Evolutionary conservation across 768 basidiomycete genomes (phyloP).

Genomic region (Mycena maculata): DNA sequence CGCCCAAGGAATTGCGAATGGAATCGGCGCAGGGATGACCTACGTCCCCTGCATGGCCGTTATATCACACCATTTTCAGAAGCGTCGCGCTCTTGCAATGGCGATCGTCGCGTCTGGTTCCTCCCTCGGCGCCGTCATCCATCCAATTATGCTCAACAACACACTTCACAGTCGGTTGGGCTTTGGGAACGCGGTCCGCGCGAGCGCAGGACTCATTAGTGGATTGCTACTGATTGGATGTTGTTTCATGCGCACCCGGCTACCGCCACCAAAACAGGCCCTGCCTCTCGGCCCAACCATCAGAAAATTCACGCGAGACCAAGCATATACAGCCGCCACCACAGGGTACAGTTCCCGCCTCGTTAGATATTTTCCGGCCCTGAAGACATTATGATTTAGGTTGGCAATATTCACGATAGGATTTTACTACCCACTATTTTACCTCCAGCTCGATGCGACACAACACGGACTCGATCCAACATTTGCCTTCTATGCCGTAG

Average conservation of each 20-base stretch:
- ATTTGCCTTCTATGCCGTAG: conserved; percentile 70
- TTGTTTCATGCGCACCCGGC: conserved; percentile 22
- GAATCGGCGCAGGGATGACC: conserved; percentile 63
- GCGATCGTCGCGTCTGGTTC: conserved; percentile 54
- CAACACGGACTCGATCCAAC: conserved; percentile 55
- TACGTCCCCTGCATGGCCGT: conserved; percentile 63
- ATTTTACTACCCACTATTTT: conserved; percentile 65
- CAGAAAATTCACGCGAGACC: conserved; percentile 53
- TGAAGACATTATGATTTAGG: conserved; percentile 38
- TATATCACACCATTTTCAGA: conserved; percentile 58
- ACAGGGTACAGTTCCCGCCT: conserved; percentile 45
- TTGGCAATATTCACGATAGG: conserved; percentile 50
- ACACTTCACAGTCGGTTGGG: conserved; percentile 47
- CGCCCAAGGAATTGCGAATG: conserved; percentile 59
- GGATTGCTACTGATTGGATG: conserved; percentile 44
- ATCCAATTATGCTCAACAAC: conserved; percentile 61
- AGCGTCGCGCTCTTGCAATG: conserved; percentile 54
- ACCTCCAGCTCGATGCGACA: conserved; percentile 65
- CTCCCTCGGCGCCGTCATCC: conserved; percentile 56
- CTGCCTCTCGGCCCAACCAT: conserved; percentile 44
- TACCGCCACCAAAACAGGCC: conserved; percentile 46
- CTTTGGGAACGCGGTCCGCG: conserved; percentile 53
- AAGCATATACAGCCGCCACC: conserved; percentile 56
- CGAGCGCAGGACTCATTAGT: conserved; percentile 51
- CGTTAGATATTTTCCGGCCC: not conserved